These are phyloP conservation scores for Camillea tinctor DNA, from an alignment of 2,329 filamentous ascomycete genomes.

Conservation along the genomic window DNA sequence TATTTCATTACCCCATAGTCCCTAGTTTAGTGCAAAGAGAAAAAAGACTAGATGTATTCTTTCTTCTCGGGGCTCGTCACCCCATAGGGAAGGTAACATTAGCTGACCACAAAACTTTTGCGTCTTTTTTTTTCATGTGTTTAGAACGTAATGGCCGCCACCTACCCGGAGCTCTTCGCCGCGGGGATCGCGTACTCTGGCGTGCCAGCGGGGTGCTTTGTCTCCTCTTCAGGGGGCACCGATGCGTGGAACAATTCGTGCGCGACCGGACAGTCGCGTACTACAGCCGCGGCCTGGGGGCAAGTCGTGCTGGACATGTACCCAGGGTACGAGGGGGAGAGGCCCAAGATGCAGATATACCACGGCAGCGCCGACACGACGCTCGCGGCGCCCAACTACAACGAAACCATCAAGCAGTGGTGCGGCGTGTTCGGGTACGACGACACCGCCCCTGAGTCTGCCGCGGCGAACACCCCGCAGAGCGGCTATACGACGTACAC, in stretches of 20 bases:
- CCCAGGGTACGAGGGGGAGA: slow-evolving; percentile 28
- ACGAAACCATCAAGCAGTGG: slow-evolving; percentile 34
- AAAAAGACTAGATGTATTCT: too few relatives aligned
- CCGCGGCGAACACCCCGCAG: slow-evolving; percentile 1
- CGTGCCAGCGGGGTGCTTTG: slow-evolving; percentile 42
- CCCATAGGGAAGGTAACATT: too few relatives aligned
- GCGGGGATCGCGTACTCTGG: slow-evolving; percentile 45
- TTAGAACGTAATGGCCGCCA: slow-evolving; percentile 41
- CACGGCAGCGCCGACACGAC: slow-evolving; percentile 27
- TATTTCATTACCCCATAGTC: too few relatives aligned
- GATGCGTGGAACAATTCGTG: slow-evolving; percentile 31
- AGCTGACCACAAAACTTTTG: too few relatives aligned
- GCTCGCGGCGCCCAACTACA: neutral
- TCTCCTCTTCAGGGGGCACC: slow-evolving; percentile 14
- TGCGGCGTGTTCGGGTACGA: slow-evolving; percentile 34
- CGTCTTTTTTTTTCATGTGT: neutral
- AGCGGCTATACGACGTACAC: slow-evolving; percentile 9
- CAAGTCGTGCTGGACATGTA: slow-evolving; percentile 42
- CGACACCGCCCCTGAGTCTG: slow-evolving; percentile 1
- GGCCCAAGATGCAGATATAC: slow-evolving; percentile 28
- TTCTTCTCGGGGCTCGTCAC: too few relatives aligned
- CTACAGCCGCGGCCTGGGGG: slow-evolving; percentile 46
- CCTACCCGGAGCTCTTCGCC: slow-evolving; percentile 46
- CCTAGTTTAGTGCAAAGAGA: too few relatives aligned
- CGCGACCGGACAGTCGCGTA: slow-evolving; percentile 33